Base-by-base conservation (phyloP, 1,139 yeast species). In the Candida glucosophila region DNA sequence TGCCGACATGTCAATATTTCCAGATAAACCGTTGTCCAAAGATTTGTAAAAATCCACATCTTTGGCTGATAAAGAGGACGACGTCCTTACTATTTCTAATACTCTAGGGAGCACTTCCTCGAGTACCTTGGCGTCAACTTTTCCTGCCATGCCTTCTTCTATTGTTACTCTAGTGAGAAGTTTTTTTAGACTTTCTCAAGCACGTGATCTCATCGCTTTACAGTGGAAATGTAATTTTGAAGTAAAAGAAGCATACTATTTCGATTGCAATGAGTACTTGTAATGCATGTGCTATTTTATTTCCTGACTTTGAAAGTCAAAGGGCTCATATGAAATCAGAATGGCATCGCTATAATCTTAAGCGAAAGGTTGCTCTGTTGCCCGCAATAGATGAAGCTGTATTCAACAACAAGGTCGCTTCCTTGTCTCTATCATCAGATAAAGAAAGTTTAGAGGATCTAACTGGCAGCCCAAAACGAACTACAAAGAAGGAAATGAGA, bases 21-120 rank as follows among this genome's bases (percentile, higher is more conserved):
- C 32, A 5, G 68, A 57, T 15, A 81, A 47, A 0, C 51, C 44
- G 2, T 60, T 43, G 43, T 85, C 93, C n/a, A 86, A 49, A 23
- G 86, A 72, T 29, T 67, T 67, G 52, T 76, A 73, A 43, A 88
- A 90, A 22, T 67, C 69, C 14, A 86, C 69, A 55, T 90, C 98
- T 36, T 82, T 85, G 1, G 85, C 73, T 2, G 86, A 80, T 23
- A 90, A 55, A 2, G 81, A 73, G 5, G 79, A 60, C 0, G 95
- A 73, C 2, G 82, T 69, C 35, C 95, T 64, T 19, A 85, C 74
- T 2, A 79, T 62, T 14, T 62, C 62, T 26, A 72, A 62, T 3
- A 72, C 62, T 31, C 55, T 52, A 2, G 78, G 64, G 13, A 62
- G 37, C 4, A 54, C 43, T 12, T 36, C 49, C 6, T 46, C 41